Evolutionary conservation across 371 early-diverging fungal species (phyloP), one percentile per base, ranked within the genome.

Genomic region (Chytridium lagenaria): DNA sequence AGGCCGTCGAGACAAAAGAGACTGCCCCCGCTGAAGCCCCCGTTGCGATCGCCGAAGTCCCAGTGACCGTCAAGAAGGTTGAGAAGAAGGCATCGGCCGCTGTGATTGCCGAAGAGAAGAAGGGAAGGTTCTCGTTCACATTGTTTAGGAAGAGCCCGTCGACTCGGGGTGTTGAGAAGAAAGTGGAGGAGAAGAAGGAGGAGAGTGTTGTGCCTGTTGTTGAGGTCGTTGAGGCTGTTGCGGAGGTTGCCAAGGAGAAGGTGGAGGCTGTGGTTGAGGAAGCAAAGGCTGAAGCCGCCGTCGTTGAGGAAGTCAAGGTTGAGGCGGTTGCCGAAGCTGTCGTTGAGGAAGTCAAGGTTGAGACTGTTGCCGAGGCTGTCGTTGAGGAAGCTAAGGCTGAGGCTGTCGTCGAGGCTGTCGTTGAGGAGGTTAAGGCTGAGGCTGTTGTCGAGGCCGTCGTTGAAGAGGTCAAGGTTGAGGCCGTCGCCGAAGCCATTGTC

Each of bases 291-390:
- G 64, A 34, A 50, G 71, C 36, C 22, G 50, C 33, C 3, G 77
- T 78, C 12, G 81, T 75, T 12, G 76, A 73, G 69, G 80, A 83
- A 81, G 73, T 77, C 30, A 76, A 78, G 68, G 75, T 76, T 36
- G 57, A 74, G 68, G 26, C 10, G 16, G 30, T 40, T 26, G 64
- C 52, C 71, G 71, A 10, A 7, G 64, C 33, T 2, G 77, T 78
- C 12, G 83, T 75, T 12, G 76, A 73, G 69, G 80, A 83, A 81
- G 73, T 77, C 23, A 76, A 80, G 68, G 75, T 76, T 33, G 57
- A 74, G 68, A 15, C 2, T 10, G 30, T 28, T 30, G 68, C 51
- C 36, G 52, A 5, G 3, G 51, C 68, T 7, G 7, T 51, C 52
- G 52, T 36, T 34, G 68, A 50, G 30, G 50, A 50, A 39, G 50